Evolutionary conservation across 2,329 filamentous ascomycete species (phyloP), one percentile per base, ranked within the genome.

Genomic region (Aspergillus sp.): DNA sequence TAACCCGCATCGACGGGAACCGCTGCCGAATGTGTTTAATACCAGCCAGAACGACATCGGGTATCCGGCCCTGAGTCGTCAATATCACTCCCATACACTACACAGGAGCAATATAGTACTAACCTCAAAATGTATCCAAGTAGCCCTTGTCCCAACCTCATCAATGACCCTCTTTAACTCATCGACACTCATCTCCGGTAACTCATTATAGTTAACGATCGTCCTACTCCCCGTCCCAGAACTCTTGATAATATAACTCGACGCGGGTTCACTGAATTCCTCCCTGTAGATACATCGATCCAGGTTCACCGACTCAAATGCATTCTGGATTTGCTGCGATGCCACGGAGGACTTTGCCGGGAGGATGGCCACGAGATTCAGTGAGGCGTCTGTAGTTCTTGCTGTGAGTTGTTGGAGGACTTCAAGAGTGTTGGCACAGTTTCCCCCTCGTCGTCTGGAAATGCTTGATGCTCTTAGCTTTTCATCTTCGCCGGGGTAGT

Each of bases 81-180:
- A 41, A n/a, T 2, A 9, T 5, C 22, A 22, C 25, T 45, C 46
- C 43, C 37, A 15, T 35, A 30, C 46, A 30, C 15, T 23, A 43
- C 43, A 37, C 13, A 30, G 15, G 10, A 13, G 47, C 9, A 9
- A 45, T 47, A 37, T 33, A 52, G 49, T 44, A 49, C 69, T 59
- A 62, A 82, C 83, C 74, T 88, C 85, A 56, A 88, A 88, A 70
- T 89, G 85, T 71, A 82, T 85, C 84, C 82, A 88, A 5, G 52
- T 55, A 32, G 66, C 57, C 7, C 60, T 43, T n/a, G 54, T 49
- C 4, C 58, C 58, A 42, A 81, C 63, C 20, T 55, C 60, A 19
- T 70, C 61, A 33, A 69, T 72, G 17, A 77, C 67, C 10, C 49
- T 50, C 13, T 63, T 59, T 50, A 89, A 87, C 64, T 88, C 85